Evolutionary conservation across 2,329 filamentous ascomycete genomes (phyloP), one percentile per base, ranked within the genome.

Genomic region (Phoma sp.): DNA sequence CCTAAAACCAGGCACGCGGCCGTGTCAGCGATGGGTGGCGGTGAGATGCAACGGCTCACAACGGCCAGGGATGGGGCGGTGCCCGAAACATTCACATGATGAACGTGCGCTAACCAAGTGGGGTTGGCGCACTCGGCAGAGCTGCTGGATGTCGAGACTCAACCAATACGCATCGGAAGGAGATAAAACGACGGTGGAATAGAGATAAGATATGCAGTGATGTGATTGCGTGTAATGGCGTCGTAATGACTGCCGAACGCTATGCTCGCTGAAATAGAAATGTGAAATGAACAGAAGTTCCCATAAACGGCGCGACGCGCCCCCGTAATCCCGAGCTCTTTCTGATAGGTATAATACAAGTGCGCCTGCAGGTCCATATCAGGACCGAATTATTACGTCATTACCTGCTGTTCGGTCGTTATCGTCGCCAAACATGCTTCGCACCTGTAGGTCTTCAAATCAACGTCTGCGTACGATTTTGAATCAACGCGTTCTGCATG

Each of bases 51-150:
- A 43, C 36, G 33, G 33, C 20, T 26, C 40, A 28, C 42, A 28
- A 40, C 18, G 17, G 37, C 26, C 30, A 42, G 30, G 42, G 49
- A 36, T 42, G 37, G 23, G 4, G 29, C 23, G 25, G 29, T 42
- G 37, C 21, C 15, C 47, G 49, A 53, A 54, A 48, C 51, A 49
- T 54, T 54, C 51, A 54, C 51, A 54, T 54, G 51, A 54, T 49
- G 23, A 28, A 38, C 28, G 18, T 3, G 26, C 46, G 39, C 51
- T 54, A 54, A 15, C 39, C 39, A 21, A 29, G 18, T 33, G 15
- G 20, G 37, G 42, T 36, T 47, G 33, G 42, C 37, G 38, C 33
- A 17, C 45, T 49, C 51, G 51, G 45, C 34, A 39, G 28, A 49
- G 39, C 46, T 54, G 23, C 51, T 54, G 34, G 20, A 12, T 34